A percentile compares a stretch with the other conserved stretches of the same genome.
These are phyloP conservation scores for Royoungia palumana DNA, from an alignment of 768 basidiomycete species.

Conservation along the genomic window DNA sequence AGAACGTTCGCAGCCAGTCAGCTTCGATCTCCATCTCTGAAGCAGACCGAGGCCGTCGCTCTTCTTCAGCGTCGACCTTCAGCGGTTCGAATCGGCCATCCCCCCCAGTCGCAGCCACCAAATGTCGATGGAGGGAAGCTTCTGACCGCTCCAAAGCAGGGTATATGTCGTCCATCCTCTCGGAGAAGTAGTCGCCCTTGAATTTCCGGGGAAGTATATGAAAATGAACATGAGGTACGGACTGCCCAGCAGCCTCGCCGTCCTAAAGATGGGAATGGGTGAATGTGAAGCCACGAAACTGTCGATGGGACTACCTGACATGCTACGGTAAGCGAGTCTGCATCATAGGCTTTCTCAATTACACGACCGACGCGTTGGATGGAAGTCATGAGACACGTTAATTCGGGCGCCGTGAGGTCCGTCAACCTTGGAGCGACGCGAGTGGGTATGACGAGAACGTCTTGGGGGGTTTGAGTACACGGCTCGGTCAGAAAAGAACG, in stretches of 20 bases:
- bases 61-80: slow-evolving; percentile 68
- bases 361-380: slow-evolving; percentile 77
- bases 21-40: slow-evolving; percentile 85
- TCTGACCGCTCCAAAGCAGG: slow-evolving; percentile 72
- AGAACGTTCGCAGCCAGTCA: slow-evolving; percentile 58
- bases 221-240: slow-evolving; percentile 82
- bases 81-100: slow-evolving; percentile 36
- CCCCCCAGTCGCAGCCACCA: slow-evolving; percentile 20
- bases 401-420: slow-evolving; percentile 61
- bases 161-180: slow-evolving; percentile 71
- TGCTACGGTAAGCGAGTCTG: slow-evolving; percentile 81
- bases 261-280: slow-evolving; percentile 50
- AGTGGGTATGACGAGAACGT: slow-evolving; percentile 60
- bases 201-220: slow-evolving; percentile 84
- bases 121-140: slow-evolving; percentile 41
- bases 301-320: slow-evolving; percentile 62
- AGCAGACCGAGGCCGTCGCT: slow-evolving; percentile 54
- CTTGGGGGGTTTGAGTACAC: slow-evolving; percentile 31
- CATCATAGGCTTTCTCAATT: slow-evolving; percentile 78
- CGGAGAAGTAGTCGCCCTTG: slow-evolving; percentile 62
- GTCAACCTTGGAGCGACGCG: slow-evolving; percentile 53
- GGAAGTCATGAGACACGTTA: slow-evolving; percentile 75
- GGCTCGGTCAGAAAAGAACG: too few species aligned
- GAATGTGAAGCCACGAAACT: neutral
- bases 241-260: slow-evolving; percentile 80